These are phyloP conservation scores for Trifolium fragiferum DNA, from an alignment of 306 rosid species.

Conservation along the genomic window DNA sequence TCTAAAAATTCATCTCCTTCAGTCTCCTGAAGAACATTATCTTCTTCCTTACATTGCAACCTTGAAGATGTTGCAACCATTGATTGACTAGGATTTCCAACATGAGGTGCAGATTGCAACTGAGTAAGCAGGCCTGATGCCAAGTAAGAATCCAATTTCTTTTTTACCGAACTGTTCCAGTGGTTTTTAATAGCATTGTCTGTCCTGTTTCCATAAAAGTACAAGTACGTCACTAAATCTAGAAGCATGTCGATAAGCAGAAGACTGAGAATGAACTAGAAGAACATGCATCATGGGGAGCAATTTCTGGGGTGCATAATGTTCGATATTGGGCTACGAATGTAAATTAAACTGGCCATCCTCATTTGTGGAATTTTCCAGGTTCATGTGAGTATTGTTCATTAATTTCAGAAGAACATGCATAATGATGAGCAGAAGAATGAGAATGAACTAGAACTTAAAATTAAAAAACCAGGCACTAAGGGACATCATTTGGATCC, in stretches of 20 bases:
- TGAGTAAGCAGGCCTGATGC: conserved; percentile 88
- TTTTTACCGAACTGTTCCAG: conserved; percentile 99
- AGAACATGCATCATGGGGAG: neutral
- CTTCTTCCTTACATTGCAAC: conserved; percentile 72
- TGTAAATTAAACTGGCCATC: conserved; percentile 56
- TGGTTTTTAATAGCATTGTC: conserved; percentile 99
- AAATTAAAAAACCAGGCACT: conserved; percentile 21
- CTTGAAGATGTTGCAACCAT: conserved; percentile 64
- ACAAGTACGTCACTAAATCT: conserved; percentile 30
- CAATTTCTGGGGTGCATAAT: too few relatives aligned
- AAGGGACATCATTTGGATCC: conserved; percentile 21
- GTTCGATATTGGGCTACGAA: conserved; percentile 48
- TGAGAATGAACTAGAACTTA: conserved; percentile 25
- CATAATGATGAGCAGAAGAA: conserved; percentile 51
- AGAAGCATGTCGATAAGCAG: conserved; percentile 27
- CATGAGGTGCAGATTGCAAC: conserved; percentile 63
- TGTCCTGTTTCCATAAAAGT: conserved; percentile 81
- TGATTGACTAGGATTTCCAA: conserved; percentile 61
- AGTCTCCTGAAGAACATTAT: conserved; percentile 61
- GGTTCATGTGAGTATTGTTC: conserved; percentile 66
- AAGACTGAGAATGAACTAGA: conserved; percentile 28
- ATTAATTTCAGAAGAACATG: conserved; percentile 52
- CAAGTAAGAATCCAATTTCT: conserved; percentile 96
- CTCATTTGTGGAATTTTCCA: conserved; percentile 54
- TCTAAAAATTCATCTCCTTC: conserved; percentile 85